Evolutionary conservation across 169 alveolate genomes (phyloP).

Genomic region (Plasmodium vivax): DNA sequence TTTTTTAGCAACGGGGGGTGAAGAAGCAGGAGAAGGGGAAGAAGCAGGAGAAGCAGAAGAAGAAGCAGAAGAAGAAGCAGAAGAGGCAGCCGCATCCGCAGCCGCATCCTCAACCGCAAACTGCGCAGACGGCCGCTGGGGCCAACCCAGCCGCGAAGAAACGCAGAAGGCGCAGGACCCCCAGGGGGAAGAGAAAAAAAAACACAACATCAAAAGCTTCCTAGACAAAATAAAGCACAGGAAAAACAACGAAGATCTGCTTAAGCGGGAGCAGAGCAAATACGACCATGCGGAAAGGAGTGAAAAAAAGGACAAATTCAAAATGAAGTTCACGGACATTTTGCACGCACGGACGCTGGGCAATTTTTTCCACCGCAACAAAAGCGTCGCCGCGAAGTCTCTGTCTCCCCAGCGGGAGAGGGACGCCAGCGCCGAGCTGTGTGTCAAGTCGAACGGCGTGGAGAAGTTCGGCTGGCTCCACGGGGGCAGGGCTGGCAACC

Average conservation of each 20-base stretch:
- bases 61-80: neutral
- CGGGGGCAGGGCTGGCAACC: neutral
- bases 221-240: constrained; percentile 61
- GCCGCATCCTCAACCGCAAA: neutral
- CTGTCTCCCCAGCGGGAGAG: constrained; percentile 24
- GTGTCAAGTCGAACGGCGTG: neutral
- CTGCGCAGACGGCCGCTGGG: neutral
- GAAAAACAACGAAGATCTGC: constrained; percentile 34
- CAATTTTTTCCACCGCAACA: constrained; percentile 52
- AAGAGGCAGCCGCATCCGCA: neutral
- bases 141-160: neutral
- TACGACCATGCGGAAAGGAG: constrained; percentile 16
- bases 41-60: neutral
- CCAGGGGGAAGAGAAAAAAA: constrained; percentile 56
- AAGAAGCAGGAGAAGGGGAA: neutral
- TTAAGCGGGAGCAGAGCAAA: constrained; percentile 37
- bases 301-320: constrained; percentile 42
- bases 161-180: neutral
- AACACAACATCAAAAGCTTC: constrained; percentile 33
- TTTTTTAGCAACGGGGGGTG: neutral
- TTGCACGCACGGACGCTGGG: constrained; percentile 35
- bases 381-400: constrained; percentile 12
- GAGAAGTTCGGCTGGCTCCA: neutral
- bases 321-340: constrained; percentile 61
- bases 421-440: constrained; percentile 1